Conservation (phyloP, 2,329 filamentous ascomycete genomes). For the Metarhizium brunneum region DNA sequence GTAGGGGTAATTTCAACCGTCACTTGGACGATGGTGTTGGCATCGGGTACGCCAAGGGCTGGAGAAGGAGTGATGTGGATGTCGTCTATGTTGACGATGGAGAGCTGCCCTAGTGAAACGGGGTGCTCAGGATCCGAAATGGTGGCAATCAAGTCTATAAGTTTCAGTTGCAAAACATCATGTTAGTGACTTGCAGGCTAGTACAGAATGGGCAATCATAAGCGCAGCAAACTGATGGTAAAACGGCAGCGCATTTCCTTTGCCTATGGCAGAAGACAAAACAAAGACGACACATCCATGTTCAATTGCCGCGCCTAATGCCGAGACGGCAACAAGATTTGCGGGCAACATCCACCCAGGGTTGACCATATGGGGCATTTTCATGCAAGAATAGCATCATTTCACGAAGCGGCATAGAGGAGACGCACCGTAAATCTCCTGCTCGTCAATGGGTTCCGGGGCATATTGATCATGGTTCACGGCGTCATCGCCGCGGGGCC, state of each 20-base stretch:
- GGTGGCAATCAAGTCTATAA: slow-evolving; percentile 77
- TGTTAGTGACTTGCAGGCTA: slow-evolving; percentile 9
- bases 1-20: slow-evolving; percentile 89
- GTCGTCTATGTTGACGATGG: slow-evolving; percentile 92
- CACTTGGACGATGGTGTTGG: slow-evolving; percentile 58
- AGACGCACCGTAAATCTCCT: slow-evolving; percentile 81
- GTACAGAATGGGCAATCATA: neutral
- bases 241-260: neutral
- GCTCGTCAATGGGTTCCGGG: slow-evolving; percentile 84
- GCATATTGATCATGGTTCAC: slow-evolving; percentile 42
- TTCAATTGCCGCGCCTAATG: neutral
- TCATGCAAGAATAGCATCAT: neutral
- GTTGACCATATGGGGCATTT: neutral
- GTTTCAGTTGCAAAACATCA: neutral
- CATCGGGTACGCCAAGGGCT: slow-evolving; percentile 28
- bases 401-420: too few species aligned
- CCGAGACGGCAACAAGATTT: neutral
- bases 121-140: slow-evolving; percentile 97
- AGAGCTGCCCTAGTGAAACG: slow-evolving; percentile 82
- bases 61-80: slow-evolving; percentile 60
- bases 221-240: neutral
- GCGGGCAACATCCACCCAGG: neutral
- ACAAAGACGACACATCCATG: neutral
- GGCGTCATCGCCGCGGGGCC: slow-evolving; percentile 26
- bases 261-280: too few species aligned